Evolutionary conservation across 192 early-diverging fungal genomes (phyloP).

Genomic region (Lunasporangiospora selenospora): DNA sequence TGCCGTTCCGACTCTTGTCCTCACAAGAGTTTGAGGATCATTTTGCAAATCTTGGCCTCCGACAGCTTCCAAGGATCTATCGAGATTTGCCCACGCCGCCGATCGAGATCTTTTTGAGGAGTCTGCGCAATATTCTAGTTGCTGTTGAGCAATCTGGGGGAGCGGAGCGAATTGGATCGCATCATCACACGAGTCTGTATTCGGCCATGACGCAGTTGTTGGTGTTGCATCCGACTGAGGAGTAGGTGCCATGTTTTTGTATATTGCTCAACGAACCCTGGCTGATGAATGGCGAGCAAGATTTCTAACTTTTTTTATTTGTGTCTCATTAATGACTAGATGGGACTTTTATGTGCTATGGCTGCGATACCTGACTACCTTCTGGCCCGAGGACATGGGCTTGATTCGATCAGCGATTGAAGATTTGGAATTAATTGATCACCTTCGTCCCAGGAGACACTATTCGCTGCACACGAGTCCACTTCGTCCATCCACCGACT

Average conservation of each 20-base stretch:
- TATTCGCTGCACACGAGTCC: too few species aligned
- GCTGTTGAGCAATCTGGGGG: conserved; percentile 36
- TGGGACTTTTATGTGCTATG: conserved; percentile 42
- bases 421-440: conserved; percentile 24
- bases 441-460: conserved; percentile 16
- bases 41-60: conserved; percentile 19
- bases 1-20: conserved; percentile 17
- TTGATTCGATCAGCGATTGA: conserved; percentile 24
- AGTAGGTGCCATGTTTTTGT: conserved; percentile 11
- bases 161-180: conserved; percentile 37
- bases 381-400: conserved; percentile 46
- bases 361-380: conserved; percentile 37
- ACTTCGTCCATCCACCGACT: too few species aligned
- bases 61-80: conserved; percentile 13
- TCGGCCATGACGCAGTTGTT: conserved; percentile 39
- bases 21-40: conserved; percentile 30
- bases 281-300: too few species aligned
- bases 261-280: too few species aligned
- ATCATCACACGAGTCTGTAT: conserved; percentile 41
- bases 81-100: conserved; percentile 27
- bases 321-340: too few species aligned
- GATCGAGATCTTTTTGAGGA: conserved; percentile 26
- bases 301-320: too few species aligned
- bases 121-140: conserved; percentile 26
- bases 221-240: conserved; percentile 35